Base-by-base conservation (phyloP, 352 stramenopile species). In the Phytophthora pluvialis region DNA sequence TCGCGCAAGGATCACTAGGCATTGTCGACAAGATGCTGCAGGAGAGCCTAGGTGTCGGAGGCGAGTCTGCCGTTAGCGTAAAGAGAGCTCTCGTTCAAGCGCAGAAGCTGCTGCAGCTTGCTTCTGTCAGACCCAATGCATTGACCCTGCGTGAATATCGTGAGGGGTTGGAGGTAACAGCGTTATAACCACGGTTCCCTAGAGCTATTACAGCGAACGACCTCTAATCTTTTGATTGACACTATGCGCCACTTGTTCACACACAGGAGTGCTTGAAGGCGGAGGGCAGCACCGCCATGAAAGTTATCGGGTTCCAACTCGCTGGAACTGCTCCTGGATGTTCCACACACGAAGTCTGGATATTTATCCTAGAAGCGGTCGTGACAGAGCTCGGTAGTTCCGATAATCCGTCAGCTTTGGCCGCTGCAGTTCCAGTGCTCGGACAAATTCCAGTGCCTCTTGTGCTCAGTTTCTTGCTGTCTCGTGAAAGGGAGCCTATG, bases 291-390 rank as follows among this genome's bases (percentile, higher is more conserved):
- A 42, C 65, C 13, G 45, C 33, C 3, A 80, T 91, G 70, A 93
- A 93, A 69, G 68, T 88, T 50, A 64, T 91, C 4, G 87, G 83
- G 3, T 94, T 85, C 65, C 87, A 86, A 53, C 79, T 95, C 38
- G 81, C 80, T 28, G 46, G 46, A 21, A 76, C 76, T n/a, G 58
- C 66, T 45, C 81, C 85, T 25, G 75, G 76, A 1, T 93, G 85
- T 47, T 80, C 66, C 47, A 93, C 75, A 0, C 57, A 80, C 52
- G 75, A 89, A n/a, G 67, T 81, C 4, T 92, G 83, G 83, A 71
- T 78, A 33, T 67, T 90, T 4, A 56, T 93, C 3, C 52, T 95
- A 5, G 85, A 94, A 36, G 65, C 81, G 1, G 78, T 70, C 4
- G 73, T 88, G 8, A 77, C 65, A 1, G 87, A 95, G 64, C 70